Evolutionary conservation across 495 filamentous ascomycete species (phyloP).

Genomic region (Parathielavia hyrcaniae): DNA sequence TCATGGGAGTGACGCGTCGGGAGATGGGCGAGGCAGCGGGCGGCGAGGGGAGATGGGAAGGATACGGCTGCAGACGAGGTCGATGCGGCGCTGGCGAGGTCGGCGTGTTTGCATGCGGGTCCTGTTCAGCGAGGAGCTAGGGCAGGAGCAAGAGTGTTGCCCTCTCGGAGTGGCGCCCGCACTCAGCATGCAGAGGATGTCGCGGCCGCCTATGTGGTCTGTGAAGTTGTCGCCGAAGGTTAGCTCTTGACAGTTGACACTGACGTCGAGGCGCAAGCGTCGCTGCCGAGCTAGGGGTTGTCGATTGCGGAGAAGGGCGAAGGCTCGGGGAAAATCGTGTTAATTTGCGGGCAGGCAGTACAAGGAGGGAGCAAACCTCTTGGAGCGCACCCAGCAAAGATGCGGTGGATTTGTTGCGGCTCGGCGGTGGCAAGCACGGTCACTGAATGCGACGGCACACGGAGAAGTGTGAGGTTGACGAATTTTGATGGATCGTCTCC

Average conservation of each 20-base stretch:
- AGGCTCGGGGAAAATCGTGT: not conserved
- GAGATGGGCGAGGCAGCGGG: conserved; percentile 16
- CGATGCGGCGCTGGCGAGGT: conserved; percentile 17
- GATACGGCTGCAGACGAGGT: conserved; percentile 24
- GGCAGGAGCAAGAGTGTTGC: conserved; percentile 13
- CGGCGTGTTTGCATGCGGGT: conserved; percentile 15
- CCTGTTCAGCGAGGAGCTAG: conserved; percentile 5
- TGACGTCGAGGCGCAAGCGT: conserved; percentile 22
- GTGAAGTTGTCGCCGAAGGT: conserved; percentile 2
- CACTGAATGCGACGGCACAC: conserved; percentile 11
- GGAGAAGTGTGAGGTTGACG: conserved; percentile 16
- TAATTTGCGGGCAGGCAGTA: not conserved
- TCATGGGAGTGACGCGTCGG: conserved; percentile 56
- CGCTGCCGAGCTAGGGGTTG: conserved; percentile 1
- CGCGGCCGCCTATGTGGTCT: conserved; percentile 22
- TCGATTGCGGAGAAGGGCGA: conserved; percentile 8
- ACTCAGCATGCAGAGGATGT: conserved; percentile 10
- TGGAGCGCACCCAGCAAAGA: conserved; percentile 6
- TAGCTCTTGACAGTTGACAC: conserved; percentile 12
- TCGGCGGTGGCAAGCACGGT: conserved; percentile 19
- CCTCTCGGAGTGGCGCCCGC: conserved; percentile 10
- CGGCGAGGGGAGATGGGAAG: conserved; percentile 36
- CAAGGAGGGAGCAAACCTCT: not conserved
- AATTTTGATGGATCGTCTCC: conserved; percentile 20
- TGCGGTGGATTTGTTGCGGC: conserved; percentile 8